Evolutionary conservation across 306 rosid species (phyloP), one percentile per base, ranked within the genome.

Genomic region (Castanopsis chinensis): DNA sequence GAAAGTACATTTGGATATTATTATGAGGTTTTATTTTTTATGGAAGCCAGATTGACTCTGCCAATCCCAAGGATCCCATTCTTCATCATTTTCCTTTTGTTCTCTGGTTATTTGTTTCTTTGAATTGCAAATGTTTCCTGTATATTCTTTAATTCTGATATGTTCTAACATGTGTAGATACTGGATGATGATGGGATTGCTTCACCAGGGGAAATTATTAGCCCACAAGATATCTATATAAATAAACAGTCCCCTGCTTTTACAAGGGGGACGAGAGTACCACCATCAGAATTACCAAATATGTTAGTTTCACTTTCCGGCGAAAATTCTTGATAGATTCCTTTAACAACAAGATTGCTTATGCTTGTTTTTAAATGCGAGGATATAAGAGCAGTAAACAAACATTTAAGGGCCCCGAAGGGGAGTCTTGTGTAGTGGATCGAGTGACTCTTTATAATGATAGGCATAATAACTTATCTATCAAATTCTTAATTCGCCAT

Each of bases 101-200:
- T 76, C 72, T 19, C 43, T 30, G 71, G 69, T 35, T 59, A 17
- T 52, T 69, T 32, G 59, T 21, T 79, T 28, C 78, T 74, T 35
- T 83, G 61, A 21, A 8, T 58, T 20, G 35, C 28, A 60, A 32
- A 65, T 65, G 19, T 33, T 65, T 32, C 71, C 71, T 17, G 23
- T 65, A 32, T 65, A 17, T 65, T 32, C 49, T 30, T 65, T 45
- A 17, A 0, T 30, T 28, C 10, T 65, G 13, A 20, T 59, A 19
- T 20, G 59, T 75, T 76, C 72, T 77, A 69, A 59, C 70, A 71
- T 68, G 19, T 81, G 52, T 80, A 94, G 97, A 81, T 90, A 76
- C 89, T 92, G 79, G 99, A 95, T 82, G 94, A 92, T 45, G 99
- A 95, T 78, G 99, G 99, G 53, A 77, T 95, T 83, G 98, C 99